phyloP scores from a whole-genome alignment of 352 stramenopile species.

The Globisporangium abappressorium region DNA sequence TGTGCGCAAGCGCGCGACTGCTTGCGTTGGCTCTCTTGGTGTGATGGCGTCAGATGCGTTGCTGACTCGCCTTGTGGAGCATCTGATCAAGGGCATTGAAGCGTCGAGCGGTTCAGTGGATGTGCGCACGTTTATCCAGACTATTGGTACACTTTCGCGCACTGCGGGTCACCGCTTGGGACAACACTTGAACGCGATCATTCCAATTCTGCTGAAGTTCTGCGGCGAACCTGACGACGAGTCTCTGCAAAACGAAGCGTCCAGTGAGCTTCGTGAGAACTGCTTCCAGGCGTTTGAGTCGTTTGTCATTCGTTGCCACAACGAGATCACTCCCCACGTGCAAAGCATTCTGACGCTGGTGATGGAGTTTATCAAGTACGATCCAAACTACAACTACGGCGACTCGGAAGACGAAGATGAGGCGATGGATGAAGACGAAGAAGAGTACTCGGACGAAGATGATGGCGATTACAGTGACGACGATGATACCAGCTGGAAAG shows the following conservation, averaged over 20 bases:
- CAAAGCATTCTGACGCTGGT: conserved; percentile 88
- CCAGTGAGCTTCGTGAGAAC: conserved; percentile 96
- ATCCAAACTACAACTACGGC: conserved; percentile 99
- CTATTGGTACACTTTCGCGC: conserved; percentile 95
- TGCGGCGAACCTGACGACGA: conserved; percentile 92
- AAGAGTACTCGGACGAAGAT: conserved; percentile 74
- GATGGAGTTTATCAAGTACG: conserved; percentile 95
- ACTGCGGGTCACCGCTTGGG: conserved; percentile 95
- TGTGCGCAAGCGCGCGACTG: conserved; percentile 95
- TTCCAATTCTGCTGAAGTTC: conserved; percentile 96
- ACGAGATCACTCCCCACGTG: conserved; percentile 95
- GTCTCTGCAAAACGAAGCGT: conserved; percentile 90
- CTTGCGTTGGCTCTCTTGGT: conserved; percentile 93
- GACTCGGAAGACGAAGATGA: conserved; percentile 91
- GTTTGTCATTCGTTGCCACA: conserved; percentile 95
- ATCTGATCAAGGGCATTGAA: conserved; percentile 91
- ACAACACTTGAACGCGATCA: conserved; percentile 93
- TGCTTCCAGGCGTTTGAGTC: conserved; percentile 98
- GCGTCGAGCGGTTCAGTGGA: conserved; percentile 62
- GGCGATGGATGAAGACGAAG: conserved; percentile 81
- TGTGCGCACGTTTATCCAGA: conserved; percentile 94
- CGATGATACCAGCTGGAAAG: conserved; percentile 97
- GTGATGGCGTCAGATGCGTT: conserved; percentile 94
- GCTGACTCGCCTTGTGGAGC: conserved; percentile 91
- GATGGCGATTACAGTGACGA: conserved; percentile 92